Evolutionary conservation across 768 basidiomycete species (phyloP).

Genomic region (Crucibulum laeve): DNA sequence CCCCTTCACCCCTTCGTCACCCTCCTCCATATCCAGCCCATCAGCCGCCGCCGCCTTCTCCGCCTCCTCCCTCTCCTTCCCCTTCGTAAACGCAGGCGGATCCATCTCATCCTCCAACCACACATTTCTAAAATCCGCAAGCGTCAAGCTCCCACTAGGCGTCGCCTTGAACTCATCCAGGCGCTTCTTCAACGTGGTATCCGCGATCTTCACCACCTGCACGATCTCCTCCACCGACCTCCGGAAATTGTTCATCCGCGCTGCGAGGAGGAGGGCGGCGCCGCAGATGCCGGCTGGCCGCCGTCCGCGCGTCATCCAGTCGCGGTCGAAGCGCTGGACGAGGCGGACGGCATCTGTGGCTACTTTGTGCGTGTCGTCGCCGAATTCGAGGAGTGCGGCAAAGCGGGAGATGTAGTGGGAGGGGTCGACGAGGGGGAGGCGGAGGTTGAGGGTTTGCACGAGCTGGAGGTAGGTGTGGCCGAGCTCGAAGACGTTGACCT

Average conservation of each 20-base stretch:
- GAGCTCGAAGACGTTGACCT: constrained; percentile 98
- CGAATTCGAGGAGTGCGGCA: constrained; percentile 91
- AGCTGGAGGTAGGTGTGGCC: constrained; percentile 96
- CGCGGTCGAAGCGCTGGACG: constrained; percentile 88
- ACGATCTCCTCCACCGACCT: constrained; percentile 93
- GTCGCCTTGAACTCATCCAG: constrained; percentile 94
- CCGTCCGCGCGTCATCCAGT: constrained; percentile 96
- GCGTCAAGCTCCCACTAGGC: constrained; percentile 76
- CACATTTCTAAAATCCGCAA: constrained; percentile 85
- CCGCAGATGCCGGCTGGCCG: constrained; percentile 98
- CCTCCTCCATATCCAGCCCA: constrained; percentile 21
- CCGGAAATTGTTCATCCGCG: constrained; percentile 97
- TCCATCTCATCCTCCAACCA: constrained; percentile 92
- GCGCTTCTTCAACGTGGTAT: constrained; percentile 88
- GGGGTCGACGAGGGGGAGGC: constrained; percentile 88
- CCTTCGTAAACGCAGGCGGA: constrained; percentile 83
- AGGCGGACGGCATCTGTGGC: constrained; percentile 92
- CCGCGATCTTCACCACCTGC: constrained; percentile 99
- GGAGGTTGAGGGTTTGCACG: constrained; percentile 80
- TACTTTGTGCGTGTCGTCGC: constrained; percentile 88
- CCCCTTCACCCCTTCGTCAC: constrained; percentile 19
- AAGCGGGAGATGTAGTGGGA: constrained; percentile 97
- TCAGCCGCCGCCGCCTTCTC: constrained; percentile 38
- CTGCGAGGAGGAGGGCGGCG: constrained; percentile 90
- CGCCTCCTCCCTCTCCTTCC: constrained; percentile 64